Base-by-base conservation (phyloP, 345 rosid species). In the Salix brachista region DNA sequence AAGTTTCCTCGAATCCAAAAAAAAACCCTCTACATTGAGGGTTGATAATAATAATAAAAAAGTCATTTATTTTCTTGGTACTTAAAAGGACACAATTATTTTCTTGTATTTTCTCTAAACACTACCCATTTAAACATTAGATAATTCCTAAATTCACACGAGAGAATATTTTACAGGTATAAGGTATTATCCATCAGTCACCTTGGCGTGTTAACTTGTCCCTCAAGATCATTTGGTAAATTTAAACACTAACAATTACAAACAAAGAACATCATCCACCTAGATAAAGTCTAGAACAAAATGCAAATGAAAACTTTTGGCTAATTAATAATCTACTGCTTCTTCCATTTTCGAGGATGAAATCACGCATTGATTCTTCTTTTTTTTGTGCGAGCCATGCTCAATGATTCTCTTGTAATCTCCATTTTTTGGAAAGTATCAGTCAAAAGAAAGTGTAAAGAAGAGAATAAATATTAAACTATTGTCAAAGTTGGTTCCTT, bases 401-500 rank as follows among this genome's bases (percentile, higher is more conserved):
- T 69, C 70, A 61, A 65, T 48, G 79, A 80, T 72, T 77, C 80
- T 50, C 39, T 25, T 25, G 30, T 30, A 60, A 78, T 77, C 54
- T 28, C 62, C 54, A 42, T 77, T 77, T 77, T 21, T 60, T 70
- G 36, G 74, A 77, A 61, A 61, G 46, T 56, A 70, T 77, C 69
- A 32, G 46, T 28, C 48, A 70, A 54, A 75, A 56, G 14, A 41
- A 65, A 48, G 52, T 36, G 30, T 25, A 70, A 70, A 70, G 48
- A 62, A 69, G 74, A 69, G 74, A 70, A 70, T 42, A 60, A 60
- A 28, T 62, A 77, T 21, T 42, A 46, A 79, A 46, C 71, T 64
- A 80, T 36, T 80, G 79, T 68, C 75, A 65, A 69, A 46, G 52
- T 62, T 67, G 62, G 77, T 58, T 80, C 80, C 87, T 85, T 82